phyloP scores from a whole-genome alignment of 257 asterid species.

The Nicotiana attenuata region DNA sequence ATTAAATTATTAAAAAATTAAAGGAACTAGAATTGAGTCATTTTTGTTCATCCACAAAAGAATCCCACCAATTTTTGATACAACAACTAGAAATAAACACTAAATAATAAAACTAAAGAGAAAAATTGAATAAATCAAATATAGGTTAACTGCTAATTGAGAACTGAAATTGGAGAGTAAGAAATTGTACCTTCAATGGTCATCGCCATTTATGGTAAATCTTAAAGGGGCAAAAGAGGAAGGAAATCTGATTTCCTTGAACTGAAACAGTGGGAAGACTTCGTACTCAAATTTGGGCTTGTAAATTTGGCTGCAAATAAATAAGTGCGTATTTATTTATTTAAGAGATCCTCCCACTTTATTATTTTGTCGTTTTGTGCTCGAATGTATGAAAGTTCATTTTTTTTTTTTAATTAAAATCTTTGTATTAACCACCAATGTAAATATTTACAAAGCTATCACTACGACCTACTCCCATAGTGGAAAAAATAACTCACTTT shows the following conservation, averaged over 20 bases:
- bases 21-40: not conserved
- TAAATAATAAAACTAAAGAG: not conserved
- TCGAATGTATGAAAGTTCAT: not conserved
- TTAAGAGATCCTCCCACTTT: not conserved
- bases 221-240: not conserved
- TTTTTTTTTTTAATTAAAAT: too few species aligned
- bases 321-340: not conserved
- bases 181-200: conserved; percentile 64
- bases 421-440: too few species aligned
- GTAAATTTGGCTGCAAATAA: not conserved
- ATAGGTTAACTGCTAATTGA: not conserved
- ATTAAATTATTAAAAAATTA: not conserved
- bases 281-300: not conserved
- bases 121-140: not conserved
- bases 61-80: not conserved
- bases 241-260: not conserved
- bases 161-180: conserved; percentile 1
- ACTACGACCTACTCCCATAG: too few species aligned
- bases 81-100: not conserved
- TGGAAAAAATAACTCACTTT: too few species aligned
- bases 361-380: not conserved
- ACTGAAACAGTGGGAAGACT: not conserved
- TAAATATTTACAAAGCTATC: too few species aligned
- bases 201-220: conserved; percentile 60
- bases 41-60: not conserved